These are phyloP conservation scores for Monilinia fructigena DNA, from an alignment of 2,329 filamentous ascomycete species.

Conservation along the genomic window DNA sequence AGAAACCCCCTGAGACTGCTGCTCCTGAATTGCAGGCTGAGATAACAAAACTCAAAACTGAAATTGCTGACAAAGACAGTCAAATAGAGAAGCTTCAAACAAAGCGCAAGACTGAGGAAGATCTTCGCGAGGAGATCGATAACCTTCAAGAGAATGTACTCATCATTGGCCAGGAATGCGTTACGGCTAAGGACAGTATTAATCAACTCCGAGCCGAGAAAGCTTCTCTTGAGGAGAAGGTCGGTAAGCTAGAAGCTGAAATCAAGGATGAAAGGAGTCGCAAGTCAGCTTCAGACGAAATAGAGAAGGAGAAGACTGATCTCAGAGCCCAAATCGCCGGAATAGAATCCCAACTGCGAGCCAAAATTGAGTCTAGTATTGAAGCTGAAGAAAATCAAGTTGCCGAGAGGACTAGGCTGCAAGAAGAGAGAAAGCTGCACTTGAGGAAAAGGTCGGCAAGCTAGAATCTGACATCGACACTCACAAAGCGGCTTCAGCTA, in stretches of 20 bases:
- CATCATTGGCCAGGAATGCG: conserved; percentile 77
- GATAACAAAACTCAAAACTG: conserved; percentile 34
- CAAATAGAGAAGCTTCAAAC: conserved; percentile 70
- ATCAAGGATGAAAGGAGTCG: conserved; percentile 65
- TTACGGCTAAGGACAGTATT: conserved; percentile 75
- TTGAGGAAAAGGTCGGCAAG: conserved; percentile 63
- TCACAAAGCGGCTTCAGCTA: conserved; percentile 37
- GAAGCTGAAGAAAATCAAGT: conserved; percentile 54
- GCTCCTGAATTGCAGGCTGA: conserved; percentile 34
- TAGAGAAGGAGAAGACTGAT: background rate
- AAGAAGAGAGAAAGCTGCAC: conserved; percentile 64
- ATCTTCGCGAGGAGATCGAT: conserved; percentile 81
- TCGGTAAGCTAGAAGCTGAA: conserved; percentile 69
- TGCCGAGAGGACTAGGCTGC: conserved; percentile 48
- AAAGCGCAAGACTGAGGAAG: conserved; percentile 73
- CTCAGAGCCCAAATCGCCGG: background rate
- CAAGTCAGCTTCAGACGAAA: background rate
- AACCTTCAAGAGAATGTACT: conserved; percentile 76
- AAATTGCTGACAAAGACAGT: conserved; percentile 47
- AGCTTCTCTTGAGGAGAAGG: conserved; percentile 58
- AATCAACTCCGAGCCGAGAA: conserved; percentile 71
- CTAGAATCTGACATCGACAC: conserved; percentile 68
- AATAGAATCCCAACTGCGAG: conserved; percentile 1
- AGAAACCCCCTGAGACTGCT: conserved; percentile 25
- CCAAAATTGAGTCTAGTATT: conserved; percentile 40